Evolutionary conservation across 352 stramenopile genomes (phyloP).

Genomic region (Phytophthora constricta): DNA sequence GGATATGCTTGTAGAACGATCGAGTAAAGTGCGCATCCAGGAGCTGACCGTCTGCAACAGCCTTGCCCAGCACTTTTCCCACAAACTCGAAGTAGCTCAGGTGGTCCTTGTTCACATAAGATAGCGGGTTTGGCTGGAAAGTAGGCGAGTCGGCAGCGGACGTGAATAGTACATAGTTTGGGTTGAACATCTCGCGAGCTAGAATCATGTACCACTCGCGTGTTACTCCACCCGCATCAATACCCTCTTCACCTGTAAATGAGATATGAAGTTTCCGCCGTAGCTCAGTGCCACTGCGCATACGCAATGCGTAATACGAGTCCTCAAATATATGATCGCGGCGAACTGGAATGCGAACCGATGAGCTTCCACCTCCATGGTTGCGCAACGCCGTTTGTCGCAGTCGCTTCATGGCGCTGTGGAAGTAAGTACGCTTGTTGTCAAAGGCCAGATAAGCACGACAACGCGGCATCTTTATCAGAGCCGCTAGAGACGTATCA

Average conservation of each 20-base stretch:
- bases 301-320: slow-evolving; percentile 97
- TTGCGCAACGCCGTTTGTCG: slow-evolving; percentile 83
- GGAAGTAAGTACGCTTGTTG: slow-evolving; percentile 99
- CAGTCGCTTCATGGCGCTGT: slow-evolving; percentile 93
- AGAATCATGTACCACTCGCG: slow-evolving; percentile 99
- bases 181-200: slow-evolving; percentile 99
- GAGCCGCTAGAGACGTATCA: slow-evolving; percentile 94
- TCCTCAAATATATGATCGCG: slow-evolving; percentile 99
- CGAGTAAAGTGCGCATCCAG: slow-evolving; percentile 99
- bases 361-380: slow-evolving; percentile 92
- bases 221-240: slow-evolving; percentile 98
- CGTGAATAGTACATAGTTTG: slow-evolving; percentile 99
- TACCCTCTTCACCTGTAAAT: slow-evolving; percentile 98
- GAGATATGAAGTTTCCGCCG: slow-evolving; percentile 97
- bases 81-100: slow-evolving; percentile 99
- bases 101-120: slow-evolving; percentile 99
- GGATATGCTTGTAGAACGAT: slow-evolving; percentile 99
- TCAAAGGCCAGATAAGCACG: slow-evolving; percentile 98
- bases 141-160: slow-evolving; percentile 98
- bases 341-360: slow-evolving; percentile 89
- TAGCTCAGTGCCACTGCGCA: slow-evolving; percentile 97
- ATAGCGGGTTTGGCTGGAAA: slow-evolving; percentile 99
- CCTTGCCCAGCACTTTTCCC: slow-evolving; percentile 98
- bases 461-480: slow-evolving; percentile 97
- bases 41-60: slow-evolving; percentile 97